A percentile compares a stretch with the other conserved stretches of the same genome.
Conservation (phyloP, 306 rosid genomes). For the Cyamopsis tetragonoloba region DNA sequence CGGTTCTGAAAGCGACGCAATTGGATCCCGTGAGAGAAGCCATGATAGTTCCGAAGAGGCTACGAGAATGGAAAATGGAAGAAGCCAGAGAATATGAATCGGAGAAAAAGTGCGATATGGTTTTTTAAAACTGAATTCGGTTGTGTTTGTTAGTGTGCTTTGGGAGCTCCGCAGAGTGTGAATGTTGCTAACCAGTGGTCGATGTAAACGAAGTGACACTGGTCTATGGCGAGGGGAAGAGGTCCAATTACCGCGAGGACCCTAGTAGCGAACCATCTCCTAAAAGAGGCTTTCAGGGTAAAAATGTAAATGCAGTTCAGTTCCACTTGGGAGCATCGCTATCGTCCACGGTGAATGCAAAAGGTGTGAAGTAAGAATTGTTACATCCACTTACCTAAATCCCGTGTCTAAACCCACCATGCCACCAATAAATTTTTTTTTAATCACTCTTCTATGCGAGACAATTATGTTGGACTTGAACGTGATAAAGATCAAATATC, state of each 20-base stretch:
- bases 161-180: slow-evolving; percentile 54
- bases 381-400: background rate
- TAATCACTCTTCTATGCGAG: too few species aligned
- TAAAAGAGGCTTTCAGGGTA: background rate
- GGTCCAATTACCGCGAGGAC: background rate
- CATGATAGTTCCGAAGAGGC: slow-evolving; percentile 43
- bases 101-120: background rate
- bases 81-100: slow-evolving; percentile 32
- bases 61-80: slow-evolving; percentile 24
- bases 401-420: background rate
- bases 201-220: slow-evolving; percentile 42
- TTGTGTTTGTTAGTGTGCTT: slow-evolving; percentile 26
- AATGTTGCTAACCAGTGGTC: slow-evolving; percentile 15
- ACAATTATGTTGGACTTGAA: too few species aligned
- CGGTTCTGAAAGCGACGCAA: slow-evolving; percentile 43
- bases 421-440: background rate
- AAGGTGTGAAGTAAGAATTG: background rate
- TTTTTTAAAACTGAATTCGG: slow-evolving; percentile 8
- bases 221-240: background rate
- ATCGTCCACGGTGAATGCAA: background rate
- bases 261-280: background rate
- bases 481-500: too few species aligned
- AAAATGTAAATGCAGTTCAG: background rate
- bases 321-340: background rate
- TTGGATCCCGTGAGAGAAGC: slow-evolving; percentile 67